These are phyloP conservation scores for Obelidium mucronatum DNA, from an alignment of 192 early-diverging fungal genomes.

Conservation along the genomic window DNA sequence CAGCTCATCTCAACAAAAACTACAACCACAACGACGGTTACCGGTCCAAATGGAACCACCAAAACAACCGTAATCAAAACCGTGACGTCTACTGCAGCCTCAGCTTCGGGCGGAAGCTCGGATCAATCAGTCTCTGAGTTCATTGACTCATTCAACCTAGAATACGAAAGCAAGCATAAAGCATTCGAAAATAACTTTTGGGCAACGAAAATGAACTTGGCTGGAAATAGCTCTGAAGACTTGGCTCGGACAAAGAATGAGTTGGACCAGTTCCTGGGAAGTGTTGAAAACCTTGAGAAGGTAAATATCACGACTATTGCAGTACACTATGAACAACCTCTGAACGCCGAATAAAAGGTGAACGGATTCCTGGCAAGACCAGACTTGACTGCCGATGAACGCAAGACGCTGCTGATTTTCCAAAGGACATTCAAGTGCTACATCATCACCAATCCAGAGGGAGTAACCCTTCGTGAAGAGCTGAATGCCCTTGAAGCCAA, in stretches of 20 bases:
- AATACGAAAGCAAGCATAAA: conserved; percentile 42
- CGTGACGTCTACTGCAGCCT: no score
- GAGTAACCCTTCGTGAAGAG: conserved; percentile 25
- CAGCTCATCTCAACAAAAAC: no score
- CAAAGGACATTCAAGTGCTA: conserved; percentile 45
- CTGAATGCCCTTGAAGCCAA: conserved; percentile 45
- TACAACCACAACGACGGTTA: no score
- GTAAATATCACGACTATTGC: no score
- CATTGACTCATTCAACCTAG: conserved; percentile 37
- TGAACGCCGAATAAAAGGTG: conserved; percentile 21
- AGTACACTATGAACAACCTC: no score
- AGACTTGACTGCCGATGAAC: conserved; percentile 33
- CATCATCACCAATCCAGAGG: conserved; percentile 41
- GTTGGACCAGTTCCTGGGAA: conserved; percentile 45
- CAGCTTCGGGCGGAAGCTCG: no score
- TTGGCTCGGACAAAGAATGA: conserved; percentile 43
- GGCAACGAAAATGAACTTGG: conserved; percentile 48
- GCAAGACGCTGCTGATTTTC: conserved; percentile 38
- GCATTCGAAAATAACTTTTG: conserved; percentile 50
- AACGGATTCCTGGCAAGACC: conserved; percentile 22
- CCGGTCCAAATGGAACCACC: no score
- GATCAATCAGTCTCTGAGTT: conserved; percentile 27
- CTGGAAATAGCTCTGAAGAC: conserved; percentile 32
- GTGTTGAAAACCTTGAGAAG: conserved; percentile 28
- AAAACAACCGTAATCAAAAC: no score